Percentiles rank a stretch among this genome's conserved stretches.
These are phyloP conservation scores for Erodium moschatum DNA, from an alignment of 441 rosid species.

Conservation along the genomic window DNA sequence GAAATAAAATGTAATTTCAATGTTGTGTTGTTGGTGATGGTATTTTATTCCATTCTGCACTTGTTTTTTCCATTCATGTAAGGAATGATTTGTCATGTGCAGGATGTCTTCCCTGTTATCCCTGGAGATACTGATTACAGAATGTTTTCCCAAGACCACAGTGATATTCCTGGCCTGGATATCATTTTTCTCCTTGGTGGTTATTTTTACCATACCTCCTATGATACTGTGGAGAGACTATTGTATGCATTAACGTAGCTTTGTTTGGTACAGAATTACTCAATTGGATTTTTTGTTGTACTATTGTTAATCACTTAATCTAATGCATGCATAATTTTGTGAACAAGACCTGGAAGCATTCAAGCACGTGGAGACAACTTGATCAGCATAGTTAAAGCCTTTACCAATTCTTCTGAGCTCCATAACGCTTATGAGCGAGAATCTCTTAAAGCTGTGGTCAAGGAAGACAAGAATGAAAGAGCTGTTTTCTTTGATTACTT, in stretches of 20 bases:
- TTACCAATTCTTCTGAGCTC: constrained; percentile 65
- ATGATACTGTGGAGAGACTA: constrained; percentile 90
- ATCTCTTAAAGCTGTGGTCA: constrained; percentile 30
- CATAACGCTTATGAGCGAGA: constrained; percentile 50
- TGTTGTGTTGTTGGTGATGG: not conserved
- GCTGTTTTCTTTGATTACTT: constrained; percentile 95
- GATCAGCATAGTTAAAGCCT: constrained; percentile 59
- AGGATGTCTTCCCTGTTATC: constrained; percentile 85
- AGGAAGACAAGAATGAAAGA: constrained; percentile 42
- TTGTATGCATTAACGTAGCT: constrained; percentile 67
- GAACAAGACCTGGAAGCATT: constrained; percentile 95
- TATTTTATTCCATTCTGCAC: not conserved
- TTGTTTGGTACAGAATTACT: constrained; percentile 46
- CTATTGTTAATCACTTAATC: constrained; percentile 28
- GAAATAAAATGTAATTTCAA: not conserved
- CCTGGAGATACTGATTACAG: constrained; percentile 98
- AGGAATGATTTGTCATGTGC: constrained; percentile 18
- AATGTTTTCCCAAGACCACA: constrained; percentile 85
- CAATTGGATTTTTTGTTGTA: constrained; percentile 19
- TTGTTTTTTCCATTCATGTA: not conserved
- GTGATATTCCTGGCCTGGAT: constrained; percentile 90
- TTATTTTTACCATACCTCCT: constrained; percentile 94
- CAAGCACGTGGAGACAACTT: constrained; percentile 99
- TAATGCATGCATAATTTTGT: constrained; percentile 27
- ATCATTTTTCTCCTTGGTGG: constrained; percentile 94